Evolutionary conservation across 2,329 filamentous ascomycete species (phyloP).

Genomic region (Aureobasidium melanogenum): DNA sequence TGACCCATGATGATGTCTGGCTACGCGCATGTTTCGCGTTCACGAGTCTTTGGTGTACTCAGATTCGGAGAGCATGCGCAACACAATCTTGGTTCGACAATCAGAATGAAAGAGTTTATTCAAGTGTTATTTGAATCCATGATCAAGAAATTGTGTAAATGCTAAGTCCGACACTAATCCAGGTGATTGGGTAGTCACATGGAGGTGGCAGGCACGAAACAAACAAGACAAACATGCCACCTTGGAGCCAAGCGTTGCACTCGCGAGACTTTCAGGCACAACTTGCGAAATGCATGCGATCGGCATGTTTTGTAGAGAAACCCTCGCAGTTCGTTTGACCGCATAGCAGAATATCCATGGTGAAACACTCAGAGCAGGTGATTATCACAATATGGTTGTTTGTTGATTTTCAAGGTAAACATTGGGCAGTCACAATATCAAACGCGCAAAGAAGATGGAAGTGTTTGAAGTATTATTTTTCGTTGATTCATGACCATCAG

Average conservation of each 20-base stretch:
- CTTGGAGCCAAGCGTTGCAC: background rate
- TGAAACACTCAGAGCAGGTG: background rate
- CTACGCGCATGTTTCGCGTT: slow-evolving; percentile 7
- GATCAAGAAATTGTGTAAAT: background rate
- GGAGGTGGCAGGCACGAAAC: background rate
- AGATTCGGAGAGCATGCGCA: background rate
- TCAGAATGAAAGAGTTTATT: background rate
- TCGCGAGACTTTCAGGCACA: background rate
- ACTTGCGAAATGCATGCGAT: background rate
- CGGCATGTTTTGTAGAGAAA: background rate
- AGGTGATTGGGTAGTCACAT: background rate
- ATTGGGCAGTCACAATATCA: background rate
- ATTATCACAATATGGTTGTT: background rate
- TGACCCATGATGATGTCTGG: slow-evolving; percentile 65
- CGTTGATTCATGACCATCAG: slow-evolving; percentile 12
- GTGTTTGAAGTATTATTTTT: slow-evolving; percentile 7
- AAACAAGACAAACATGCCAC: slow-evolving; percentile 10
- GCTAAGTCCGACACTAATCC: background rate
- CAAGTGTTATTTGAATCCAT: background rate
- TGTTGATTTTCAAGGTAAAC: background rate
- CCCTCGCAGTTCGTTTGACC: background rate
- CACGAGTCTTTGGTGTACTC: background rate
- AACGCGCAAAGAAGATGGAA: background rate
- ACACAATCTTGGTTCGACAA: background rate
- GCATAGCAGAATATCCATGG: background rate